phyloP scores from a whole-genome alignment of 176 grass and related monocot species.

The Bolboschoenus planiculmis region DNA sequence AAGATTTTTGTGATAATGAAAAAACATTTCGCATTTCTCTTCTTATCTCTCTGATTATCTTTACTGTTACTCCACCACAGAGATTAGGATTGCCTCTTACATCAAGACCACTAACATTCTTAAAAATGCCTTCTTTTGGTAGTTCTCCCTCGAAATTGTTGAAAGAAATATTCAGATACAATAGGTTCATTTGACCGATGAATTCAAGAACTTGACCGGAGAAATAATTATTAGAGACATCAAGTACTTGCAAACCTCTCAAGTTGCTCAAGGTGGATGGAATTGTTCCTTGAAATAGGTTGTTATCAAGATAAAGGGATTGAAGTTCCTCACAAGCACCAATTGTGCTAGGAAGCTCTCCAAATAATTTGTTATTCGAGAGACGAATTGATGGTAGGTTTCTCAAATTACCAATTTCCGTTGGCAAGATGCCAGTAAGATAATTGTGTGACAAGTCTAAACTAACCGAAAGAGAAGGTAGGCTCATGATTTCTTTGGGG shows the following conservation, averaged over 20 bases:
- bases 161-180: background rate
- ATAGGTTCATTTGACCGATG: background rate
- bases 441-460: background rate
- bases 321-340: background rate
- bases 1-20: no score
- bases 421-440: background rate
- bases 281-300: background rate
- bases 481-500: background rate
- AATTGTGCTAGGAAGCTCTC: background rate
- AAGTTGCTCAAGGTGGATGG: background rate
- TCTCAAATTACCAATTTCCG: background rate
- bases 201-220: background rate
- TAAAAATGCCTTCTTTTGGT: background rate
- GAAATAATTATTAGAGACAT: background rate
- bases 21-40: no score
- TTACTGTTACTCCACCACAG: conserved; percentile 29
- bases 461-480: background rate
- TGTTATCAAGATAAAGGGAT: background rate
- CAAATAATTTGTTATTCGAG: background rate
- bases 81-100: conserved; percentile 20
- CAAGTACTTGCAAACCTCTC: background rate
- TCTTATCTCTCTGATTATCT: no score
- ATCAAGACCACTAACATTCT: background rate
- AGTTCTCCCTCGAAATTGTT: background rate
- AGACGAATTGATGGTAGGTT: background rate